A percentile compares a stretch with the other conserved stretches of the same genome.
phyloP scores from a whole-genome alignment of 1,284 basidiomycete species.

The Sporisorium exsertum region DNA sequence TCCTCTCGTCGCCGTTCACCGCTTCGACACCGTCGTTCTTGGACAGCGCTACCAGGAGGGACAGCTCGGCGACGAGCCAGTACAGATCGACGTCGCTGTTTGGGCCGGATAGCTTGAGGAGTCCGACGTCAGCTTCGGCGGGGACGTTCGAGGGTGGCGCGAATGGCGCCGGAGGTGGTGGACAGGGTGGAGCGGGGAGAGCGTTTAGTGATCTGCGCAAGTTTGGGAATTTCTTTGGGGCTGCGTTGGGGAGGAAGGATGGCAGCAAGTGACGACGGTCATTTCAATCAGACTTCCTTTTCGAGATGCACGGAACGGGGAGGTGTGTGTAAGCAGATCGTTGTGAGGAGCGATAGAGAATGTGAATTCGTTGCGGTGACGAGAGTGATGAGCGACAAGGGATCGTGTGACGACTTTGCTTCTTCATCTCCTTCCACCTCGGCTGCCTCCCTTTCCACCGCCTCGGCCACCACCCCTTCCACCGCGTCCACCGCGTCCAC shows the following conservation, averaged over 20 bases:
- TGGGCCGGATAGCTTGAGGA: slow-evolving; percentile 28
- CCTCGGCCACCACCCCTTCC: slow-evolving; percentile 10
- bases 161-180: slow-evolving; percentile 13
- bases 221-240: slow-evolving; percentile 64
- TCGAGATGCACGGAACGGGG: not conserved
- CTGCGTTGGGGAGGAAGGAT: slow-evolving; percentile 55
- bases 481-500: slow-evolving; percentile 21
- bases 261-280: slow-evolving; percentile 2
- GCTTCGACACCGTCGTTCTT: slow-evolving; percentile 39
- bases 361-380: not conserved
- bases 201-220: slow-evolving; percentile 61
- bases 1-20: slow-evolving; percentile 41
- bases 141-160: slow-evolving; percentile 14
- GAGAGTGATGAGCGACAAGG: not conserved
- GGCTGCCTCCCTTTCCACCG: slow-evolving; percentile 8
- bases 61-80: slow-evolving; percentile 8
- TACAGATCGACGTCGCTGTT: slow-evolving; percentile 23
- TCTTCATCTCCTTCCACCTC: slow-evolving; percentile 23
- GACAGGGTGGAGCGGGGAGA: slow-evolving; percentile 32
- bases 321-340: not conserved
- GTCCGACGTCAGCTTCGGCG: slow-evolving; percentile 2
- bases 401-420: not conserved
- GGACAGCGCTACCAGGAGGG: slow-evolving; percentile 23
- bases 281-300: not conserved
- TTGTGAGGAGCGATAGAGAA: not conserved